Base-by-base conservation (phyloP, 2,329 filamentous ascomycete species). In the Elsinoe fawcettii region DNA sequence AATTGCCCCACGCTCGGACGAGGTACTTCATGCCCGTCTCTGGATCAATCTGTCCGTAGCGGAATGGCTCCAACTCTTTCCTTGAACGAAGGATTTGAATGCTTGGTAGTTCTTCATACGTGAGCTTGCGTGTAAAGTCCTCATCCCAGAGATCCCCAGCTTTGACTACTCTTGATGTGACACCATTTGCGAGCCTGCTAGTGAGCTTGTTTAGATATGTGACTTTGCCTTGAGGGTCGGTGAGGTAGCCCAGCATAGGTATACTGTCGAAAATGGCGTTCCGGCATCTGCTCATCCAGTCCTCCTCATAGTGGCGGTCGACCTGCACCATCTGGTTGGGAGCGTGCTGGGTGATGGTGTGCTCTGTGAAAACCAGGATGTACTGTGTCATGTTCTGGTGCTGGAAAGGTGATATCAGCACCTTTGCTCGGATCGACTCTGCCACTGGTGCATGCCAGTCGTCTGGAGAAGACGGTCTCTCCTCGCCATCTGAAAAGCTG, bases 181-280 rank as follows among this genome's bases (percentile, higher is more conserved):
- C 54, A 5, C 43, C 54, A n/a, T 37, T n/a, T 2, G 54, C 39
- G 5, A 56, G 25, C 49, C 23, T 47, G 37, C 41, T 37, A 4
- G 14, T 18, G 11, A 56, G 39, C 30, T 46, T 43, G 30, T 56
- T 56, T 4, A 56, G 41, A 27, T 56, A 56, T 18, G 39, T 37
- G 27, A 56, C 25, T 14, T 56, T 56, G 54, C 54, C 54, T 23
- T 56, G 37, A 6, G 54, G 14, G 20, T 47, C 41, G 39, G 41
- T 46, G 12, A 56, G 20, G 54, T 56, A 56, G 18, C 54, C 54
- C 2, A 56, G 20, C 37, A 56, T 37, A 3, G 54, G 54, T 14
- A 47, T 34, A 20, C 41, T 47, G 43, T 56, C 54, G 43, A 56
- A 56, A 4, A 56, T 56, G 23, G 54, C 54, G 18, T 39, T 49